These are phyloP conservation scores for Sugiyamaella grinbergsii DNA, from an alignment of 1,139 yeast genomes.

Conservation along the genomic window DNA sequence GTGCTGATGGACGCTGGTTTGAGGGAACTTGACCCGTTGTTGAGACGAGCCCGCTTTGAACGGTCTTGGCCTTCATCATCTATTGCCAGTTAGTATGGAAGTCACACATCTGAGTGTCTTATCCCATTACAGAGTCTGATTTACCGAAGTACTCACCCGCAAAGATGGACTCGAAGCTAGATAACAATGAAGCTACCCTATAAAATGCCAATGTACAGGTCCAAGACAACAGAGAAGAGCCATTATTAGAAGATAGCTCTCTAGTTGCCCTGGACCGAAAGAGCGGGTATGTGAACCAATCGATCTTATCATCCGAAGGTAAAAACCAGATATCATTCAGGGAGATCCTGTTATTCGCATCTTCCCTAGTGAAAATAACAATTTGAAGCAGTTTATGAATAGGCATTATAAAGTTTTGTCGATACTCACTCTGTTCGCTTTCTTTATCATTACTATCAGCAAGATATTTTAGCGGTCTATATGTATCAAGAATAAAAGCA, in stretches of 20 bases:
- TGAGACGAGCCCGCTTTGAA: conserved; percentile 1
- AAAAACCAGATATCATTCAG: conserved; percentile 11
- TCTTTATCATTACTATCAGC: neutral
- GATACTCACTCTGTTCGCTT: neutral
- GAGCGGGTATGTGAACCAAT: conserved; percentile 16
- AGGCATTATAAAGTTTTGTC: neutral
- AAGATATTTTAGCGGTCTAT: conserved; percentile 19
- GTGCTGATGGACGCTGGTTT: neutral
- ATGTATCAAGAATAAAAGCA: conserved; percentile 30
- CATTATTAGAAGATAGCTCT: neutral
- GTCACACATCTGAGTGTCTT: too few relatives aligned
- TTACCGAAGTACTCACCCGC: neutral
- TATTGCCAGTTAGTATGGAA: neutral
- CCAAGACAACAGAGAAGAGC: conserved; percentile 8
- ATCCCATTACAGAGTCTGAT: neutral
- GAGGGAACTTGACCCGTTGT: neutral
- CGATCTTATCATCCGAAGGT: conserved; percentile 1
- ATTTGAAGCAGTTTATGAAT: neutral
- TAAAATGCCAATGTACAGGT: conserved; percentile 5
- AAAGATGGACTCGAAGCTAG: neutral
- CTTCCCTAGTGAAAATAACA: conserved; percentile 2
- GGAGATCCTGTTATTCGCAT: neutral
- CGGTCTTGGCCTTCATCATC: neutral
- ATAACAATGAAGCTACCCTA: conserved; percentile 3
- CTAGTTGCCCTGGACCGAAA: conserved; percentile 10